Base-by-base conservation (phyloP, 257 asterid species). In the Solanum sparsipilum region DNA sequence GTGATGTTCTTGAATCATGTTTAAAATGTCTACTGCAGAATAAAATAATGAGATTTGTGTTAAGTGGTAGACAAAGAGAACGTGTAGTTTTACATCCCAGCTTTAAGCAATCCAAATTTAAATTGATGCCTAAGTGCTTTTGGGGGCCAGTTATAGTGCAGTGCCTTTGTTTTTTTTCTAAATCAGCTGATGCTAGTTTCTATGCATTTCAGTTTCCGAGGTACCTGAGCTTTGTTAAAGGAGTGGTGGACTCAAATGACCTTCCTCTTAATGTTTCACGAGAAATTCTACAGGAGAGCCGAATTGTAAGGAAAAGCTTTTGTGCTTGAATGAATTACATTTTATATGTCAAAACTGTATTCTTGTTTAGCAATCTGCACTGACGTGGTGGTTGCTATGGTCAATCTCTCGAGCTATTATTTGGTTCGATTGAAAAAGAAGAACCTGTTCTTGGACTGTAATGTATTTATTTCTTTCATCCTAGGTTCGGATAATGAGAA, bases 251-350 rank as follows among this genome's bases (percentile, higher is more conserved):
- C 91, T 97, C 99, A 11, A 96, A 97, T 87, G 99, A 97, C 88
- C 98, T 97, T 89, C 99, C 99, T 48, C 99, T 97, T 78, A 97
- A 97, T 41, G 99, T 97, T 91, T 97, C 99, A 23, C 91, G 99
- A 89, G 99, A 97, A 94, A 97, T 97, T 86, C 98, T 97, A 18
- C 99, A 97, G 91, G 99, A 97, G 94, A 97, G 99, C 94, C 94
- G 99, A 74, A 96, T 97, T 90, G 99, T 97, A 93, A 93, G 99
- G 82, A 36, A 68, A 8, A 48, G 15, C 15, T 44, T 73, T 73
- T 56, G 87, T 10, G 86, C 29, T 70, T 68, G 32, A 81, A 12
- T 39, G 78, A 86, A 16, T 84, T 44, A 18, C 71, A 25, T 46
- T 81, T 81, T 2, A 2, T 79, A 44, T 44, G 25, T 15, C 27